A percentile compares a stretch with the other conserved stretches of the same genome.
Evolutionary conservation across 2,329 filamentous ascomycete genomes (phyloP).

Genomic region (Beauveria caledonica): DNA sequence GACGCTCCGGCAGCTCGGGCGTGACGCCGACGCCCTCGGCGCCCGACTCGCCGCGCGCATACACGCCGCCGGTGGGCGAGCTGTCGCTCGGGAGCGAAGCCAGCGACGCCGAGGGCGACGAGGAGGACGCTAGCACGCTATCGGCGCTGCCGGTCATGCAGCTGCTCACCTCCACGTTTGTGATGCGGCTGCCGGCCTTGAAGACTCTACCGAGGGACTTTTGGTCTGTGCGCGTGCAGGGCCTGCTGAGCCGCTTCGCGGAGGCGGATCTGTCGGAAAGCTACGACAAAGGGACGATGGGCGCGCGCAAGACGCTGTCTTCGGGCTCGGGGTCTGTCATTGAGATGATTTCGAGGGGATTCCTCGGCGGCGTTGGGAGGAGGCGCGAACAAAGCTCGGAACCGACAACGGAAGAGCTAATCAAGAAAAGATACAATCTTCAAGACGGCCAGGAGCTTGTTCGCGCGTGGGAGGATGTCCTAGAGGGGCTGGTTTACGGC

Average conservation of each 20-base stretch:
- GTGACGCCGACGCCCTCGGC: conserved; percentile 4
- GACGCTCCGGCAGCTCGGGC: not conserved
- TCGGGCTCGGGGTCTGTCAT: conserved; percentile 63
- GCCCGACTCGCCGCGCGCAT: not conserved
- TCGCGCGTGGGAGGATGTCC: conserved; percentile 57
- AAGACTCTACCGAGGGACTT: conserved; percentile 54
- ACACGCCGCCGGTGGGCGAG: not conserved
- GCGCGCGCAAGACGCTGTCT: conserved; percentile 65
- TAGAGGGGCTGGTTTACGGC: conserved; percentile 61
- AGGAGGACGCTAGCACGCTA: not conserved
- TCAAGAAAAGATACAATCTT: conserved; percentile 41
- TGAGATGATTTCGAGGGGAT: conserved; percentile 60
- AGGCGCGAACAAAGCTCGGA: conserved; percentile 10
- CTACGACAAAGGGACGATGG: conserved; percentile 70
- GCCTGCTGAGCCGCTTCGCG: conserved; percentile 52
- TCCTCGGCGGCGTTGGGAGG: conserved; percentile 45
- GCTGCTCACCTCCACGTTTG: conserved; percentile 55
- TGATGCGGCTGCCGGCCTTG: conserved; percentile 58
- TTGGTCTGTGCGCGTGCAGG: conserved; percentile 55
- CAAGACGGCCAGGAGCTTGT: conserved; percentile 51
- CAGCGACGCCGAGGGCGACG: conserved; percentile 20
- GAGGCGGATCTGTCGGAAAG: conserved; percentile 68
- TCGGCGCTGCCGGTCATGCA: conserved; percentile 60
- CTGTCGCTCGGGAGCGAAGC: not conserved
- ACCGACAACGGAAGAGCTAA: conserved; percentile 11